A percentile compares a stretch with the other conserved stretches of the same genome.
Conservation (phyloP, 1,284 basidiomycete genomes). For the Trichosporon sp. region DNA sequence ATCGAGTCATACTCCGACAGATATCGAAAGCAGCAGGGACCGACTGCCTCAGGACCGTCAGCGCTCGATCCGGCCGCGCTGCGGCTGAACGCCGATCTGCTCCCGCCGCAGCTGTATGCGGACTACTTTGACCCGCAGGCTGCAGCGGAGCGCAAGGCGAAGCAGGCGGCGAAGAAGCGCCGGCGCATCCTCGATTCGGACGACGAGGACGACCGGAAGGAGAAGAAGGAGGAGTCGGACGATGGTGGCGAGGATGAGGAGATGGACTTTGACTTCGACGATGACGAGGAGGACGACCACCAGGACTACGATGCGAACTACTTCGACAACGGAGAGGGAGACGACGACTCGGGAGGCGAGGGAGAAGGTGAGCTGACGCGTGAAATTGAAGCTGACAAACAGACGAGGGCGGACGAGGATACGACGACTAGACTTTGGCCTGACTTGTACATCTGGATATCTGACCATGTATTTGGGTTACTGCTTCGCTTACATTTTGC, state of each 20-base stretch:
- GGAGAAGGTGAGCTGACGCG: conserved; percentile 1
- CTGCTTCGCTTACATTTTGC: not conserved
- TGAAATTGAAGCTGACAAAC: not conserved
- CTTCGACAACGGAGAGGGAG: conserved; percentile 48
- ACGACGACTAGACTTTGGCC: conserved; percentile 6
- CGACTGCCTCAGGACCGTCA: conserved; percentile 5
- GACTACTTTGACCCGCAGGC: conserved; percentile 39
- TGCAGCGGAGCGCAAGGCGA: not conserved
- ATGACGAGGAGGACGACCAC: conserved; percentile 42
- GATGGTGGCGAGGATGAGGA: conserved; percentile 19
- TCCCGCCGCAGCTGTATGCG: conserved; percentile 43
- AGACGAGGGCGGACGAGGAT: conserved; percentile 8
- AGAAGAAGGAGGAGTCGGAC: conserved; percentile 7
- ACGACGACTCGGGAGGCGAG: conserved; percentile 42
- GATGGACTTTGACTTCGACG: conserved; percentile 45
- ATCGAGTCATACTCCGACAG: conserved; percentile 46
- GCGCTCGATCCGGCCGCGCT: conserved; percentile 36
- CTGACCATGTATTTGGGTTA: not conserved
- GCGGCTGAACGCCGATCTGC: conserved; percentile 33
- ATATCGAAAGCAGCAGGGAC: conserved; percentile 14
- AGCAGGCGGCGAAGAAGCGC: conserved; percentile 4
- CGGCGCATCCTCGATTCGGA: conserved; percentile 11
- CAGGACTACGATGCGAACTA: conserved; percentile 48
- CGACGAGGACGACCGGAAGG: conserved; percentile 7
- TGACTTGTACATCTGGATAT: not conserved